Percentiles rank a stretch among this genome's conserved stretches.
These are phyloP conservation scores for Fusarium marasasianum DNA, from an alignment of 2,329 filamentous ascomycete genomes.

Conservation along the genomic window DNA sequence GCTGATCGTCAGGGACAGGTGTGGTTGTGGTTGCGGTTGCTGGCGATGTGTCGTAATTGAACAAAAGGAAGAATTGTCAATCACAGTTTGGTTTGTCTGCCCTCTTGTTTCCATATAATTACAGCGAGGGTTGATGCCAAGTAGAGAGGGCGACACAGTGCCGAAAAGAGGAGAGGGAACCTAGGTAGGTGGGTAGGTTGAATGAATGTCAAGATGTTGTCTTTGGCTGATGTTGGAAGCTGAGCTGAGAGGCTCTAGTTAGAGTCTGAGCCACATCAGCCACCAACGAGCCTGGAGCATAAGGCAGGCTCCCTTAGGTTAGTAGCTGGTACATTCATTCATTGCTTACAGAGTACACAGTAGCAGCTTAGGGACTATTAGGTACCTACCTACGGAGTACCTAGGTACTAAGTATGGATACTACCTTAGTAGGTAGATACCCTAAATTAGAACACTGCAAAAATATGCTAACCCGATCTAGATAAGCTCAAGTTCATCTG, in stretches of 20 bases:
- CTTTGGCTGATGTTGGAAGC: slow-evolving; percentile 23
- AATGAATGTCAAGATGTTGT: slow-evolving; percentile 21
- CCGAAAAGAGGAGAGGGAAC: not conserved
- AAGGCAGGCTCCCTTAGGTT: not conserved
- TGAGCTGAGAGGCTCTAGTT: slow-evolving; percentile 22
- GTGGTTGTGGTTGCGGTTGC: not conserved
- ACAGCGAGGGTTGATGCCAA: not conserved
- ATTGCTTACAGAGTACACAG: too few relatives aligned
- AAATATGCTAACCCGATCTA: not conserved
- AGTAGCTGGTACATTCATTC: not conserved
- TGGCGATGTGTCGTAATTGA: slow-evolving; percentile 21
- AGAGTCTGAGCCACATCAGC: slow-evolving; percentile 40
- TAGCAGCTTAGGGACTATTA: too few relatives aligned
- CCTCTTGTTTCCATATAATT: not conserved
- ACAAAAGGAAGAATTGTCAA: not conserved
- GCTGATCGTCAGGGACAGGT: slow-evolving; percentile 26
- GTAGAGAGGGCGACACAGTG: not conserved
- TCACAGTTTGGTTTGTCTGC: too few relatives aligned
- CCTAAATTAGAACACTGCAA: slow-evolving; percentile 1
- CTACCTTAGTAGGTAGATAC: not conserved
- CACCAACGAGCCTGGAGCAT: not conserved
- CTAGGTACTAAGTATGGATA: too few relatives aligned
- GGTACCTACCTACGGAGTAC: too few relatives aligned
- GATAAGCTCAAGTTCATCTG: not conserved
- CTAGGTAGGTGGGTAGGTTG: not conserved